phyloP scores from a whole-genome alignment of 2,329 filamentous ascomycete genomes.

The Xylariaceae sp. region DNA sequence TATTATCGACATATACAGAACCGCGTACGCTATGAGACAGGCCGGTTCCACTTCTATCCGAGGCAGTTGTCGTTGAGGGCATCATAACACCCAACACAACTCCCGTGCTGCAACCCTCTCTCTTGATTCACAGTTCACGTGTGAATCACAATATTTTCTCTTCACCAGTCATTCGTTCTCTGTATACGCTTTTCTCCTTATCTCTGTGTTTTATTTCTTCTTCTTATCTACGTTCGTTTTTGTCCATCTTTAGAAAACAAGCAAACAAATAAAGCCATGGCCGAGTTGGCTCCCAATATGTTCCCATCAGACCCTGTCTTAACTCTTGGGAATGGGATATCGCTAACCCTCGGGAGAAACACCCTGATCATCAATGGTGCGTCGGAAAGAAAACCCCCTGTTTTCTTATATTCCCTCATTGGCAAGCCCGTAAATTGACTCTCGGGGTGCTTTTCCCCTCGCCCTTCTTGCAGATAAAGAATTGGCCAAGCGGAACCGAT shows the following conservation, averaged over 20 bases:
- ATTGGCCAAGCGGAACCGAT: constrained; percentile 22
- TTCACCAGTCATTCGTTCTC: constrained; percentile 13
- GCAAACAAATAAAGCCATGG: background rate
- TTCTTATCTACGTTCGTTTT: constrained; percentile 2
- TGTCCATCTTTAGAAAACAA: background rate
- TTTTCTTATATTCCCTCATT: background rate
- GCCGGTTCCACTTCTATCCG: background rate
- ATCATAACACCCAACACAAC: background rate
- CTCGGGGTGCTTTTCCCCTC: background rate
- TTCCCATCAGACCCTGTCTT: background rate
- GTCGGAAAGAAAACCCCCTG: background rate
- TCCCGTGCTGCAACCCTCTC: background rate
- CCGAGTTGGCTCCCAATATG: background rate
- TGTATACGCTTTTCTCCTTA: background rate
- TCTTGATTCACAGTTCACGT: background rate
- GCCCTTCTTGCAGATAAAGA: constrained; percentile 21
- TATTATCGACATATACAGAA: background rate
- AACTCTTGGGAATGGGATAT: constrained; percentile 7
- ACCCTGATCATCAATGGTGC: constrained; percentile 11
- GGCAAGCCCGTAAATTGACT: too few species aligned
- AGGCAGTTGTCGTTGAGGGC: background rate
- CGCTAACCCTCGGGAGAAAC: constrained; percentile 2
- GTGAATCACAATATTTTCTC: background rate
- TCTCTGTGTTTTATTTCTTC: background rate
- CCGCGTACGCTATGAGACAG: background rate